Base-by-base conservation (phyloP, 2,329 filamentous ascomycete species). In the Penicillium sp. region DNA sequence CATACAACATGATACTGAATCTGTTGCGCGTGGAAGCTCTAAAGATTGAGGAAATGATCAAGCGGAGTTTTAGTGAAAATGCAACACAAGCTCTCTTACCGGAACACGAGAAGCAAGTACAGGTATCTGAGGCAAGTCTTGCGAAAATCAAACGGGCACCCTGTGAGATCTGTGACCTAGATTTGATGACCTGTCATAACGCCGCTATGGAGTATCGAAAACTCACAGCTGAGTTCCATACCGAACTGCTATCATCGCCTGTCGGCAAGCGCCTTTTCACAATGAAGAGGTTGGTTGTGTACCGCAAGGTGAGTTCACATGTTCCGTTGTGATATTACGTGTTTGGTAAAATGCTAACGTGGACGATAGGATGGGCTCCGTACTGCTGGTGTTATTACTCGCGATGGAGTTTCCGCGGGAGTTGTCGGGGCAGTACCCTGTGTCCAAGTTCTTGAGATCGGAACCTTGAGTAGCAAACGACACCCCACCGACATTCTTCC, bases 41-140 rank as follows among this genome's bases (percentile, higher is more conserved):
- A 62, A 97, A 97, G 78, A 97, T 99, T 65, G 94, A 99, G 73
- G 94, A 99, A 75, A 99, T 99, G 94, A 99, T 99, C 79, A 99
- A 99, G 82, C 88, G 94, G 62, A 97, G 92, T 73, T 99, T 99
- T 80, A 97, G 93, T 50, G 94, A 99, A 73, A 94, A 99, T 74
- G 93, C 93, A 25, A 97, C 93, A 0, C 94, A 99, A 70, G 92
- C 95, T 59, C 77, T 97, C 12, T 80, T 97, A 1, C 94, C 94
- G 0, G 92, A 97, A 73, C 93, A 97, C 66, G 92, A 99, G 75
- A 96, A 96, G 74, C 89, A 91, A 55, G 91, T 99, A 58, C 91
- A 93, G 71, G 65, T 96, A 2, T 95, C 92, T 0, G 92, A 99
- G 72, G 92, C 90, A 4, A 93, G 95, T 75, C 77, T 99, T 53